phyloP scores from a whole-genome alignment of 768 basidiomycete genomes.

The Pleurotus pulmonarius region DNA sequence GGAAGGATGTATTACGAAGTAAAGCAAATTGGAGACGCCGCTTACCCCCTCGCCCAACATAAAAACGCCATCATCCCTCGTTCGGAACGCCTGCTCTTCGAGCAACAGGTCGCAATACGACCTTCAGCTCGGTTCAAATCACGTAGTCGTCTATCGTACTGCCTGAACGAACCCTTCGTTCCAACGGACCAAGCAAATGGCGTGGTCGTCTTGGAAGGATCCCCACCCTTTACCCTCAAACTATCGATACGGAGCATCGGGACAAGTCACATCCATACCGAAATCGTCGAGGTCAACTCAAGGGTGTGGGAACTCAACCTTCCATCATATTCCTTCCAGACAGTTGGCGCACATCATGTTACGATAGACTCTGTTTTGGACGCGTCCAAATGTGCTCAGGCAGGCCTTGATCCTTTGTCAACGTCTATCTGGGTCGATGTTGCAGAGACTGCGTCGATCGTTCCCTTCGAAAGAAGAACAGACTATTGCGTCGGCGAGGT shows the following conservation, averaged over 20 bases:
- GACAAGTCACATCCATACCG: constrained; percentile 57
- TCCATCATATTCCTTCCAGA: constrained; percentile 68
- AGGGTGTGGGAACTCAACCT: constrained; percentile 68
- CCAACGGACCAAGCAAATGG: constrained; percentile 59
- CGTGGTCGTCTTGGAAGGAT: constrained; percentile 69
- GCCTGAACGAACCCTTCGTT: constrained; percentile 64
- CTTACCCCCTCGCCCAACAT: constrained; percentile 75
- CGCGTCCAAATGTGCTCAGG: constrained; percentile 77
- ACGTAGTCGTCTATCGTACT: constrained; percentile 64
- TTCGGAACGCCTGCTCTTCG: constrained; percentile 67
- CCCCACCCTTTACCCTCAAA: constrained; percentile 79
- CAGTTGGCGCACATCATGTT: constrained; percentile 79
- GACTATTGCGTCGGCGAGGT: constrained; percentile 91
- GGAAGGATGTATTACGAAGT: constrained; percentile 90
- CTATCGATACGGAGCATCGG: constrained; percentile 76
- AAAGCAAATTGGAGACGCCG: constrained; percentile 80
- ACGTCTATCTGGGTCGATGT: constrained; percentile 84
- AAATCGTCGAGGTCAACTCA: constrained; percentile 46
- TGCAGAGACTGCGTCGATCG: constrained; percentile 92
- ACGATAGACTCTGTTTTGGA: constrained; percentile 78
- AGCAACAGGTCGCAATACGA: constrained; percentile 80
- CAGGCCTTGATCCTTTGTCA: constrained; percentile 54
- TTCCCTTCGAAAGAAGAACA: constrained; percentile 72
- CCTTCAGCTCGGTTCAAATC: constrained; percentile 80
- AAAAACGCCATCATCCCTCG: constrained; percentile 61